phyloP scores from a whole-genome alignment of 768 basidiomycete species.

The Cantharellus anzutake region DNA sequence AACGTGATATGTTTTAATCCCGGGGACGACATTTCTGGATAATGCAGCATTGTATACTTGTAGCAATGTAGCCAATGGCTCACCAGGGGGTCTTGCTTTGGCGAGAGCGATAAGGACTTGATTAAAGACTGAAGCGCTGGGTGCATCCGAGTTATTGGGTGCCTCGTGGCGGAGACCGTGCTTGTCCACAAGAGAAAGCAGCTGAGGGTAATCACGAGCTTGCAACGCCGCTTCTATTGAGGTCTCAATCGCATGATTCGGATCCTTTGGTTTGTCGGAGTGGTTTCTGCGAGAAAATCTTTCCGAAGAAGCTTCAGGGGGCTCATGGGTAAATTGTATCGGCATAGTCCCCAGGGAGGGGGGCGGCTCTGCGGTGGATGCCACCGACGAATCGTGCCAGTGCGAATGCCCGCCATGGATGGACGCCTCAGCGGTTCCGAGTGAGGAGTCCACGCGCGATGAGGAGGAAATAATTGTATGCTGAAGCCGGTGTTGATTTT shows the following conservation, averaged over 20 bases:
- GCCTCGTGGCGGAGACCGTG: not conserved
- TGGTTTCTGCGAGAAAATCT: not conserved
- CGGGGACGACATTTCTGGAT: conserved; percentile 38
- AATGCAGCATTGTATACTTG: conserved; percentile 61
- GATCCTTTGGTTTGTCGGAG: not conserved
- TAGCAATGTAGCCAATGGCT: conserved; percentile 36
- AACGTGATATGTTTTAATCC: conserved; percentile 35
- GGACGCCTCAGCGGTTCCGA: no score
- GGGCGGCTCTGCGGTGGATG: no score
- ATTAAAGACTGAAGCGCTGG: conserved; percentile 35
- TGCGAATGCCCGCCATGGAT: no score
- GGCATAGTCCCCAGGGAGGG: no score
- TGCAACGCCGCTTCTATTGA: not conserved
- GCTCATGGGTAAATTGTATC: no score
- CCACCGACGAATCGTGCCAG: no score
- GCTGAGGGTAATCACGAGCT: not conserved
- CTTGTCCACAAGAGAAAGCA: not conserved
- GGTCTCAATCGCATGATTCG: not conserved
- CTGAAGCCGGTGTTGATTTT: no score
- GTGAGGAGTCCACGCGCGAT: no score
- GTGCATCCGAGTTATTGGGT: not conserved
- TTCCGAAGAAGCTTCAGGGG: no score
- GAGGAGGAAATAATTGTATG: no score
- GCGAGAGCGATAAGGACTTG: conserved; percentile 36
- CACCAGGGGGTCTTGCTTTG: conserved; percentile 20